Evolutionary conservation across 257 asterid species (phyloP), one percentile per base, ranked within the genome.

Genomic region (Solanum chmielewskii): DNA sequence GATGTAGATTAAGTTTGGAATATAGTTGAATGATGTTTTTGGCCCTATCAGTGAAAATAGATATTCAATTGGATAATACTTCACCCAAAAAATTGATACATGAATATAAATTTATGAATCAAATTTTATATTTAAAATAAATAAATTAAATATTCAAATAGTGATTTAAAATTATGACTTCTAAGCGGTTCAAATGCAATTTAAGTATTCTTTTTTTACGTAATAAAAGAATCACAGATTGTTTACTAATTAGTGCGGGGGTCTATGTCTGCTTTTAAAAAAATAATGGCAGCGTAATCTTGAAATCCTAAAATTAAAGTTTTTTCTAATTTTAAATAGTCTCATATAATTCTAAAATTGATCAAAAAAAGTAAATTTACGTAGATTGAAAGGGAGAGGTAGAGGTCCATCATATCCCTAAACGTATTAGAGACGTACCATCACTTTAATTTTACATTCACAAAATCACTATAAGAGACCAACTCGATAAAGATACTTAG

Each of bases 1-100:
- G 1, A 5, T 37, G 39, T 6, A 37, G 1, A 0, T 37, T 37
- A 37, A 6, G 39, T 37, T 37, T 37, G 2, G 1, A 7, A 0
- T 37, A 37, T 37, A 37, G 39, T 35, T 35, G 7, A 35, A 5
- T 0, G 5, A 35, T 35, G 37, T 35, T 35, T 35, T 35, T 35
- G 39, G 7, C 7, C 39, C 62, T 47, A 47, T 47, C 6, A 11
- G 18, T 52, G n/a, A 52, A 52, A 52, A 52, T 52, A 52, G 4
- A 52, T 9, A 52, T 52, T 52, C 62, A 52, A 16, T 52, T 52
- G 62, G n/a, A 18, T 52, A 52, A 16, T 52, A 52, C n/a, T 52
- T 52, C 62, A 52, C 23, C 62, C 62, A 52, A 52, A 52, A 52
- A 52, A 15, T 52, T 52, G 62, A 23, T 18, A 18, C 60, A 10